Percentiles rank a stretch among this genome's conserved stretches.
These are phyloP conservation scores for Saprolegnia diclina DNA, from an alignment of 352 stramenopile species.

Conservation along the genomic window DNA sequence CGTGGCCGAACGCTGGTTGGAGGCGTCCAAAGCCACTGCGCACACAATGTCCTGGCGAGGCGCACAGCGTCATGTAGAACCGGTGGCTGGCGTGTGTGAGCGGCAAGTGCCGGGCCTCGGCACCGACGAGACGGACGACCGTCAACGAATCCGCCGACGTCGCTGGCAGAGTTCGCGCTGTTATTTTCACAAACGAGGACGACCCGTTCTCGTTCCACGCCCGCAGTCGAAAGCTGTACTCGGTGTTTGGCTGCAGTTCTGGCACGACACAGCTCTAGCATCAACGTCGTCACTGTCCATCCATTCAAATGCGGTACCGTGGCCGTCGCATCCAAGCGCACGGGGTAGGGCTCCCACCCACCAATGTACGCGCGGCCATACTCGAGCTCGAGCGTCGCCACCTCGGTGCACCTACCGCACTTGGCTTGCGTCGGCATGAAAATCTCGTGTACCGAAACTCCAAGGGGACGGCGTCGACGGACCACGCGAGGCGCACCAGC, in stretches of 20 bases:
- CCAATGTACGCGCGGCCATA: conserved; percentile 12
- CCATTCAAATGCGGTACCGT: conserved; percentile 4
- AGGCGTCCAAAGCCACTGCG: conserved; percentile 7
- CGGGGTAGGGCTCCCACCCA: conserved; percentile 6
- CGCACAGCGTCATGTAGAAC: not conserved
- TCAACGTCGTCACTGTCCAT: too few relatives aligned
- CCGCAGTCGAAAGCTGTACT: conserved; percentile 16
- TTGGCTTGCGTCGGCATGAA: not conserved
- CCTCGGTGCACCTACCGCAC: conserved; percentile 4
- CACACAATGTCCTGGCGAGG: not conserved
- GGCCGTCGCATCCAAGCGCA: conserved; percentile 17
- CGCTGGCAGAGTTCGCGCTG: not conserved
- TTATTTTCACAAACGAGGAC: not conserved
- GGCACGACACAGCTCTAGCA: conserved; percentile 18
- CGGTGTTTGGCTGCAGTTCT: not conserved
- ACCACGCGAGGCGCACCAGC: conserved; percentile 7
- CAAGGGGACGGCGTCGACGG: not conserved
- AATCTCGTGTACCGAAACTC: not conserved
- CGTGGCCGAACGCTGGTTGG: not conserved
- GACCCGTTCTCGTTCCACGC: conserved; percentile 14
- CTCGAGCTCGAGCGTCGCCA: conserved; percentile 7
- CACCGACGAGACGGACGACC: not conserved
- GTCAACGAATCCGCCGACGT: too few relatives aligned
- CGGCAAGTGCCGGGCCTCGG: conserved; percentile 19
- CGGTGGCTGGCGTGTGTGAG: not conserved